phyloP scores from a whole-genome alignment of 148 eudicot species.

The Fagopyrum tataricum region DNA sequence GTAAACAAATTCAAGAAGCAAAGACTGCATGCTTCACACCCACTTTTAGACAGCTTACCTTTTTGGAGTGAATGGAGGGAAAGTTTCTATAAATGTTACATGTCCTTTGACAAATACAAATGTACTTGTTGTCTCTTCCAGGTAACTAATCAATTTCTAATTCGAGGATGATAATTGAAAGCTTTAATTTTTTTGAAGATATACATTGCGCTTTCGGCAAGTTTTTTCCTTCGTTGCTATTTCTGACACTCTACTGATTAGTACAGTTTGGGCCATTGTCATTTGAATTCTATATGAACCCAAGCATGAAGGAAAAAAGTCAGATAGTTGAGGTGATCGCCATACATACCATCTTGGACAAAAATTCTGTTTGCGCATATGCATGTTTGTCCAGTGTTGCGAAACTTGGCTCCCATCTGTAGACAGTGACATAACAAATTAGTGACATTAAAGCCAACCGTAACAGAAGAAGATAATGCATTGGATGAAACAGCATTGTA shows the following conservation, averaged over 20 bases:
- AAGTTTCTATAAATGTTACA: neutral
- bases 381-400: slow-evolving; percentile 15
- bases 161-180: neutral
- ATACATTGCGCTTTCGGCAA: no score
- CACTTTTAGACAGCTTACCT: neutral
- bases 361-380: slow-evolving; percentile 13
- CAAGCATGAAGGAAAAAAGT: neutral
- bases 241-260: no score
- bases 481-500: no score
- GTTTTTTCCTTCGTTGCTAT: no score
- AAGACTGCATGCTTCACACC: neutral
- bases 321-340: neutral
- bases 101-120: neutral
- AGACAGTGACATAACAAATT: neutral
- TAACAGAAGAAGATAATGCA: neutral
- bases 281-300: neutral
- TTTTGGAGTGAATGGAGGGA: neutral
- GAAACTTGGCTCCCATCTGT: slow-evolving; percentile 15
- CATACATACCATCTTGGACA: slow-evolving; percentile 15
- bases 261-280: neutral
- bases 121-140: neutral
- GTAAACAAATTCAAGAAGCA: no score
- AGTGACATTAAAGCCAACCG: neutral
- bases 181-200: neutral
- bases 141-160: neutral